Base-by-base conservation (phyloP, 2,329 filamentous ascomycete genomes). In the Cladosporium sp. region DNA sequence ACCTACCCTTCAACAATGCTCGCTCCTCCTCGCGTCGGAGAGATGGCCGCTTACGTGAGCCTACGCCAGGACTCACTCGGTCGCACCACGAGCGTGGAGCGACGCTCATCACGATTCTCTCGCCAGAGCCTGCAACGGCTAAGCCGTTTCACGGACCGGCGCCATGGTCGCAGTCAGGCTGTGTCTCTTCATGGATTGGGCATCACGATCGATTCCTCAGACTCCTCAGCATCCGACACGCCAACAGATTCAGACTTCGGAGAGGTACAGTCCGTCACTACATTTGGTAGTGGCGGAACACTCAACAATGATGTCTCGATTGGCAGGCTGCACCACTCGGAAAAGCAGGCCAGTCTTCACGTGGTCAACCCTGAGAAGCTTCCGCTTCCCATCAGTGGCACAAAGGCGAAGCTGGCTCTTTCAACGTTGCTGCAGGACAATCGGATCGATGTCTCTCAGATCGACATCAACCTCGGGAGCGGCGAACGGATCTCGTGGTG, bases 101-200 rank as follows among this genome's bases (percentile, higher is more conserved):
- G 58, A 30, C 46, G 23, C 21, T 43, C 43, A 34, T 61, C 48
- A 14, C 21, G 26, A 14, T 51, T 32, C 23, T 46, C 48, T 16
- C 58, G 58, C 46, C 58, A 61, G 8, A 61, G 58, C 16, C 28
- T 53, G 0, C 46, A 61, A 18, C 11, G 46, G 11, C 46, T 61
- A 16, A 61, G 46, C 23, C 43, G 58, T 14, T 16, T 61, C 28
- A 5, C 53, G 3, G 26, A 53, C 28, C 28, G 39, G 21, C 46
- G 46, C 1, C 46, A 30, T 11, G 46, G 13, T 11, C 13, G 4
- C 13, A 28, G 10, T 23, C 23, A 23, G n/a, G n/a, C 39, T 21
- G 2, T 26, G 7, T 25, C 46, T 30, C 14, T 10, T 21, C 46
- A 48, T 26, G 21, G 28, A 2, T 7, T 21, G n/a, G 28, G 28